Conservation (phyloP, 257 asterid species). For the Linderniella brevidens region DNA sequence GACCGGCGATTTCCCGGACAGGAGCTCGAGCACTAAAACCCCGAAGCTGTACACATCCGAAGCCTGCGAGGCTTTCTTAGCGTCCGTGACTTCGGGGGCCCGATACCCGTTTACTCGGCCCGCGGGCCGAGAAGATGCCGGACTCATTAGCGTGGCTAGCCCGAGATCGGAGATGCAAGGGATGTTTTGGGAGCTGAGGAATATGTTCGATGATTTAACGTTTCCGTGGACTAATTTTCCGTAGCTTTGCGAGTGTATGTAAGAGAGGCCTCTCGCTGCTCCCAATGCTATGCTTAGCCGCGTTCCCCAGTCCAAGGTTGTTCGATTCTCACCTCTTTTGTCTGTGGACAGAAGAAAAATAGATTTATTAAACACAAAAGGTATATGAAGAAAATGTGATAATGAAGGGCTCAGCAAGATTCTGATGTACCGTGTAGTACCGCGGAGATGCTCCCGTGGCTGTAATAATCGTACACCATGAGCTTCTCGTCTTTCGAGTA, state of each 20-base stretch:
- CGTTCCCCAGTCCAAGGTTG: constrained; percentile 10
- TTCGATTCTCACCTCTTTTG: neutral
- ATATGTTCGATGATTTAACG: constrained; percentile 15
- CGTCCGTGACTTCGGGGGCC: constrained; percentile 14
- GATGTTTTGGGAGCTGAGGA: constrained; percentile 6
- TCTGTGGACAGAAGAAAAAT: constrained; percentile 11
- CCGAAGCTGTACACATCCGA: constrained; percentile 24
- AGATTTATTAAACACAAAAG: neutral
- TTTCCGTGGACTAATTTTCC: constrained; percentile 19
- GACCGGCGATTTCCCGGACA: constrained; percentile 11
- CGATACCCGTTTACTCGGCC: neutral
- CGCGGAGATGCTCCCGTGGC: neutral
- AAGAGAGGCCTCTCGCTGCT: constrained; percentile 17
- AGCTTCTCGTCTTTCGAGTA: constrained; percentile 5
- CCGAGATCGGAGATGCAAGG: constrained; percentile 17
- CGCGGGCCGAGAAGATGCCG: constrained; percentile 5
- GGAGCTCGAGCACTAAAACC: constrained; percentile 15
- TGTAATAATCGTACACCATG: constrained; percentile 11
- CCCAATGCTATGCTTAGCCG: constrained; percentile 13
- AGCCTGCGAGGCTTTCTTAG: constrained; percentile 12
- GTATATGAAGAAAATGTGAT: neutral
- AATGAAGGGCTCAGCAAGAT: too few relatives aligned
- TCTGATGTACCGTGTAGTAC: constrained; percentile 7
- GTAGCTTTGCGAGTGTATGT: constrained; percentile 9
- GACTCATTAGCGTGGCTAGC: neutral